Conservation (phyloP, 139 green algal genomes). For the Chlorella vulgaris region DNA sequence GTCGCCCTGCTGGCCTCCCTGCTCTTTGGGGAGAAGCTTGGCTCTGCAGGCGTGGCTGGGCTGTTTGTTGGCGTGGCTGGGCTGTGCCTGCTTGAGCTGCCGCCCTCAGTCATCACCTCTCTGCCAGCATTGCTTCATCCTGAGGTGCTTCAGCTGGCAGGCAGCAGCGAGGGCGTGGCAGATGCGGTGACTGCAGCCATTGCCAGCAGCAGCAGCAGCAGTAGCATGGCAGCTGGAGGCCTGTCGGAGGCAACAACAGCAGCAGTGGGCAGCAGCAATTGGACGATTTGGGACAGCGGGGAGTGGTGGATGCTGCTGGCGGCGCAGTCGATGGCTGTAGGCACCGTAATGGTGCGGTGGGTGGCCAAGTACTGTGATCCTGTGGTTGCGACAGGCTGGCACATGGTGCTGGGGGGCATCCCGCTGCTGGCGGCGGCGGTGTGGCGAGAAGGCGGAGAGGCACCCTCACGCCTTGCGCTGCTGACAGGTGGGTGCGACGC, state of each 20-base stretch:
- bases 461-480: conserved; percentile 42
- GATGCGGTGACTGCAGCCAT: background rate
- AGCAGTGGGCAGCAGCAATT: background rate
- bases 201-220: conserved; percentile 1
- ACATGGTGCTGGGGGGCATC: conserved; percentile 95
- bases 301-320: conserved; percentile 98
- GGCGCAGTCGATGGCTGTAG: conserved; percentile 96
- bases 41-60: conserved; percentile 54
- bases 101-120: conserved; percentile 37
- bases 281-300: conserved; percentile 72
- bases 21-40: conserved; percentile 90
- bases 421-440: conserved; percentile 63
- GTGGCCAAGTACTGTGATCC: conserved; percentile 82
- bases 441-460: conserved; percentile 44
- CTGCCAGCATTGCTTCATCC: background rate
- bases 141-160: background rate
- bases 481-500: conserved; percentile 40
- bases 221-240: background rate
- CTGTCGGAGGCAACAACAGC: background rate
- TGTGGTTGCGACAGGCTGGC: conserved; percentile 95
- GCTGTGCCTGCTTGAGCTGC: conserved; percentile 89
- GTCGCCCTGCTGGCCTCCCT: conserved; percentile 93
- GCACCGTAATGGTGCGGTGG: conserved; percentile 95
- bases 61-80: conserved; percentile 86
- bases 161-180: background rate